These are phyloP conservation scores for Blastobotrys apis DNA, from an alignment of 1,139 yeast genomes.

Conservation along the genomic window DNA sequence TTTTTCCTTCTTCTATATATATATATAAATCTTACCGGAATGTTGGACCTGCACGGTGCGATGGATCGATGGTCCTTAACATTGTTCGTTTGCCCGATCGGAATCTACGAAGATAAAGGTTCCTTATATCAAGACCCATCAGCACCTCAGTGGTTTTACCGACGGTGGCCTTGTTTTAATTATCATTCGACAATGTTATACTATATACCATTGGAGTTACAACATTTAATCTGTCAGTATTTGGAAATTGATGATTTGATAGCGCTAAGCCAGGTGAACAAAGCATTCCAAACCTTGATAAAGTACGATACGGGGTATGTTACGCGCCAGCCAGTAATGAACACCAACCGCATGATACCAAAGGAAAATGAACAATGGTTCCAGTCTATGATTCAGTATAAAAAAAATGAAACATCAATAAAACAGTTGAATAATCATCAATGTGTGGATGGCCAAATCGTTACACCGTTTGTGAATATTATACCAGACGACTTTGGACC, in stretches of 20 bases:
- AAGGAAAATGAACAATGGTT: background rate
- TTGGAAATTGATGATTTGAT: conserved; percentile 2
- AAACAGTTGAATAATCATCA: background rate
- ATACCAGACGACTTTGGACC: background rate
- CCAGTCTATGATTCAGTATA: background rate
- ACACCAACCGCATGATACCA: conserved; percentile 5
- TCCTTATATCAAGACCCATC: too few relatives aligned
- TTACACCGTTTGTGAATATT: background rate
- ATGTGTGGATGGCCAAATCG: background rate
- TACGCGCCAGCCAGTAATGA: background rate
- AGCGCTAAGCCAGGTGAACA: conserved; percentile 2
- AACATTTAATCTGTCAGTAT: conserved; percentile 8
- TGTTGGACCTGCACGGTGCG: too few relatives aligned
- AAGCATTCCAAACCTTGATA: background rate
- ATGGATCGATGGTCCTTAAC: too few relatives aligned
- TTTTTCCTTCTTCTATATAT: too few relatives aligned
- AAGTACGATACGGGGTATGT: conserved; percentile 4
- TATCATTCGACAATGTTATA: background rate
- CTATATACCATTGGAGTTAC: conserved; percentile 6
- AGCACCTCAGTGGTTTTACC: too few relatives aligned
- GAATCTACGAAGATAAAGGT: too few relatives aligned
- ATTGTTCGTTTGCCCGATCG: conserved; percentile 9
- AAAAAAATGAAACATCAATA: background rate
- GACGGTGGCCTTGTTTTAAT: too few relatives aligned
- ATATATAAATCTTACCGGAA: too few relatives aligned